These are phyloP conservation scores for Paramecium primaurelia DNA, from an alignment of 73 alveolate genomes.

Conservation along the genomic window DNA sequence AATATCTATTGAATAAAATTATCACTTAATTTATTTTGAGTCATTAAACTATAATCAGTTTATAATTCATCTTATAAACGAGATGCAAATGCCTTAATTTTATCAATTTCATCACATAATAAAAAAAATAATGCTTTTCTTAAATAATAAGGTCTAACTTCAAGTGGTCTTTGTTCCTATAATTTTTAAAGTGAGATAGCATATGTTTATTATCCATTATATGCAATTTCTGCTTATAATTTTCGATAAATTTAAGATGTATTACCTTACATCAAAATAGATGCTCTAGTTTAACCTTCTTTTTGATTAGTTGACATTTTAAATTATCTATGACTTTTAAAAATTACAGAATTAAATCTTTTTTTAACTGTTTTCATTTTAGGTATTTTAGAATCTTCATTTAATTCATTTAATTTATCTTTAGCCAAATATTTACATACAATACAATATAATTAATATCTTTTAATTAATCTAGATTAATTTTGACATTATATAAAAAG, in stretches of 20 bases:
- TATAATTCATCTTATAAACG: background rate
- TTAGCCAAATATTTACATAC: slow-evolving; percentile 56
- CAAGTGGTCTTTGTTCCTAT: background rate
- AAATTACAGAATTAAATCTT: slow-evolving; percentile 32
- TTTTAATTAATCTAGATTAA: background rate
- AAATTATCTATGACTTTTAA: slow-evolving; percentile 27
- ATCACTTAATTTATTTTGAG: background rate
- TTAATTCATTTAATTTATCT: slow-evolving; percentile 50
- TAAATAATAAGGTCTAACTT: slow-evolving; percentile 57
- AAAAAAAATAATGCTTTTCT: slow-evolving; percentile 49
- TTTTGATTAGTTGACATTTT: background rate
- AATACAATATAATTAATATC: slow-evolving; percentile 8
- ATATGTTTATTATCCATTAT: background rate
- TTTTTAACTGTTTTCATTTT: slow-evolving; percentile 46
- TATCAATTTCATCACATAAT: slow-evolving; percentile 57
- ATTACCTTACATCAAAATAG: background rate
- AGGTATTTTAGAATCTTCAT: slow-evolving; percentile 26
- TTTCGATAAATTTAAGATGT: background rate
- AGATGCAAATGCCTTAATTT: slow-evolving; percentile 36
- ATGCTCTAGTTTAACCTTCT: background rate
- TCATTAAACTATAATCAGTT: background rate
- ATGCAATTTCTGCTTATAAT: slow-evolving; percentile 27
- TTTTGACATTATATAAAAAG: background rate
- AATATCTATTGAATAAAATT: background rate
- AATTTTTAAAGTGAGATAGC: background rate